Evolutionary conservation across 495 filamentous ascomycete genomes (phyloP).

Genomic region (Aspergillus asperescens): DNA sequence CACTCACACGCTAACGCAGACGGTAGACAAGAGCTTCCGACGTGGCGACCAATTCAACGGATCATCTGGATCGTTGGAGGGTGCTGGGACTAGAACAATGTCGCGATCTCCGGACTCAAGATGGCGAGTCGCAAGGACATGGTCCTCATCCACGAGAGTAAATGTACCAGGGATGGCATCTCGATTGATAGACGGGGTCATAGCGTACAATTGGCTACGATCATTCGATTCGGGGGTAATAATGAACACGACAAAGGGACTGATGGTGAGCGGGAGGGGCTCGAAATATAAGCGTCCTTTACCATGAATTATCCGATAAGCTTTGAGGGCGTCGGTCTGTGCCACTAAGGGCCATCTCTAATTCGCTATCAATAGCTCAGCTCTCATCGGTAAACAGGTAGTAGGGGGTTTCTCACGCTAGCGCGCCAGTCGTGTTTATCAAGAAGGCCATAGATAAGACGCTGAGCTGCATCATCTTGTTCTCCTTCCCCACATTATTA

Average conservation of each 20-base stretch:
- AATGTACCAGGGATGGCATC: conserved; percentile 50
- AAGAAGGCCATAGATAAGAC: no score
- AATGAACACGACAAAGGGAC: not conserved
- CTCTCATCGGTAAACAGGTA: not conserved
- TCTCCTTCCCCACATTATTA: not conserved
- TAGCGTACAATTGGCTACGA: conserved; percentile 13
- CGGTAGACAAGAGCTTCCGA: conserved; percentile 50
- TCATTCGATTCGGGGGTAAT: no score
- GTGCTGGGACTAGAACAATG: conserved; percentile 55
- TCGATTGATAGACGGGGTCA: conserved; percentile 35
- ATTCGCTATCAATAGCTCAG: not conserved
- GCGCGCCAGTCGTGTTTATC: no score
- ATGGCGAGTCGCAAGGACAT: conserved; percentile 42
- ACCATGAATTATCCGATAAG: not conserved
- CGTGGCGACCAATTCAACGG: conserved; percentile 57
- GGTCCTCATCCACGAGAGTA: conserved; percentile 49
- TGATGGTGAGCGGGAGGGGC: not conserved
- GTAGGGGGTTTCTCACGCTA: no score
- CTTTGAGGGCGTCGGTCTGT: not conserved
- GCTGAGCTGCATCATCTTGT: not conserved
- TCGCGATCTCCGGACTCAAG: conserved; percentile 38
- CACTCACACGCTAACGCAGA: conserved; percentile 42
- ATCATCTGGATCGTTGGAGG: conserved; percentile 55
- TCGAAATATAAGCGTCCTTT: not conserved
- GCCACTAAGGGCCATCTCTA: not conserved